Evolutionary conservation across 2,329 filamentous ascomycete genomes (phyloP), one percentile per base, ranked within the genome.

Genomic region (Aureobasidium vineae): DNA sequence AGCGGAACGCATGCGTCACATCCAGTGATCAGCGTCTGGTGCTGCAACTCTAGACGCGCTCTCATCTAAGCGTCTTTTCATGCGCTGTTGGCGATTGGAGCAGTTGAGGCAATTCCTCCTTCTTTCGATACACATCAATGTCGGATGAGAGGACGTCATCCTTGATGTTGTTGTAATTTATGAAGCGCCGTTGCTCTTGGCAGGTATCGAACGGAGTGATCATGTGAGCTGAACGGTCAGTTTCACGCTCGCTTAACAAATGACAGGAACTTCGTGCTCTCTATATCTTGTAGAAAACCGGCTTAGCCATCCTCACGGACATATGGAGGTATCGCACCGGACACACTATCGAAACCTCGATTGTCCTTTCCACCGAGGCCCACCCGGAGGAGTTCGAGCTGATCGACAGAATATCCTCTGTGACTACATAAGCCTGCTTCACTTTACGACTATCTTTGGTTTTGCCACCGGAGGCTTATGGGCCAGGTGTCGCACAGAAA

Each of bases 161-260:
- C 49, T 53, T 53, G 21, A 53, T 53, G 49, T 53, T 53, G 49
- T 53, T 53, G 21, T 53, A 53, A 53, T 53, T 53, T 53, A 53
- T 53, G 49, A 53, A 53, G 49, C 49, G 49, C 49, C 49, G 49
- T 53, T 53, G 21, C 49, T 53, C 49, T 53, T 53, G 21, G 49
- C 49, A 53, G 49, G 49, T 53, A 53, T 53, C 16, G 16, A 53
- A 53, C 7, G 49, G 16, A 11, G 28, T 16, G 23, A 53, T 53
- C 21, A 53, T 53, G 49, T 53, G 21, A 53, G 49, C 49, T 53
- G 21, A 53, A 53, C 49, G 16, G 49, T 53, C 21, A 53, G 49
- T n/a, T 53, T 53, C 19, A 53, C 16, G 49, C 49, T 53, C 49
- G 49, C 49, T 53, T 53, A n/a, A 53, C 49, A 53, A n/a, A 53